Conservation (phyloP, 2,329 filamentous ascomycete genomes). For the Orbilia ellipsospora region DNA sequence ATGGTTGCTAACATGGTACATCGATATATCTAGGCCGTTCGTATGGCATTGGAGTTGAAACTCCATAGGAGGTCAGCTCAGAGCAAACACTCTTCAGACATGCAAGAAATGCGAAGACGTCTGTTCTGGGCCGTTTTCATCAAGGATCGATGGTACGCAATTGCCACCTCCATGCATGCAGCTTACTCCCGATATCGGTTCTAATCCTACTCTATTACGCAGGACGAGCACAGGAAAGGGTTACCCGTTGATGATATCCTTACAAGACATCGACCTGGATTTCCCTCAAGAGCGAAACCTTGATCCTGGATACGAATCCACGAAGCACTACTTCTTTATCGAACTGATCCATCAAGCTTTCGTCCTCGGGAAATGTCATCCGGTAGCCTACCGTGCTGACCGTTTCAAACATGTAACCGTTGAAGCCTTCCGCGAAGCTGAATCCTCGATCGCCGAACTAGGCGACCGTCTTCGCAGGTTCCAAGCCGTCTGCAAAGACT, state of each 20-base stretch:
- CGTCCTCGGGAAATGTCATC: slow-evolving; percentile 55
- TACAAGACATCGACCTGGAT: slow-evolving; percentile 56
- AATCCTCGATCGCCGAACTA: slow-evolving; percentile 47
- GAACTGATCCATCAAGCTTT: slow-evolving; percentile 57
- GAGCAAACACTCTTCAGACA: slow-evolving; percentile 39
- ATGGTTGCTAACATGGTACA: slow-evolving; percentile 1
- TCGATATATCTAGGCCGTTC: slow-evolving; percentile 47
- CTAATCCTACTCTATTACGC: background rate
- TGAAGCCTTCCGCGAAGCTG: slow-evolving; percentile 54
- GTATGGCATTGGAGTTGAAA: slow-evolving; percentile 57
- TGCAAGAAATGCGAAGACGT: slow-evolving; percentile 57
- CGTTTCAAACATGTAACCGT: slow-evolving; percentile 53
- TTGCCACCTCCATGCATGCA: background rate
- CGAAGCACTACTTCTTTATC: slow-evolving; percentile 56
- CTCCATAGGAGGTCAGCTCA: slow-evolving; percentile 55
- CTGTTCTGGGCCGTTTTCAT: slow-evolving; percentile 58
- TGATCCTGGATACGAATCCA: slow-evolving; percentile 44
- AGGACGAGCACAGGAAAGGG: slow-evolving; percentile 58
- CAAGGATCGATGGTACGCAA: slow-evolving; percentile 57
- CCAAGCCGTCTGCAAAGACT: slow-evolving; percentile 36
- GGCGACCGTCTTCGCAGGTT: slow-evolving; percentile 43
- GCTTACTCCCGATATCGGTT: slow-evolving; percentile 6
- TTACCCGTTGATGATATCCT: slow-evolving; percentile 57
- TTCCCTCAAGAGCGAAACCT: slow-evolving; percentile 55
- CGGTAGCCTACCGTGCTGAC: slow-evolving; percentile 57